These are phyloP conservation scores for Kodamaea leandrae DNA, from an alignment of 805 yeast species.

Conservation along the genomic window DNA sequence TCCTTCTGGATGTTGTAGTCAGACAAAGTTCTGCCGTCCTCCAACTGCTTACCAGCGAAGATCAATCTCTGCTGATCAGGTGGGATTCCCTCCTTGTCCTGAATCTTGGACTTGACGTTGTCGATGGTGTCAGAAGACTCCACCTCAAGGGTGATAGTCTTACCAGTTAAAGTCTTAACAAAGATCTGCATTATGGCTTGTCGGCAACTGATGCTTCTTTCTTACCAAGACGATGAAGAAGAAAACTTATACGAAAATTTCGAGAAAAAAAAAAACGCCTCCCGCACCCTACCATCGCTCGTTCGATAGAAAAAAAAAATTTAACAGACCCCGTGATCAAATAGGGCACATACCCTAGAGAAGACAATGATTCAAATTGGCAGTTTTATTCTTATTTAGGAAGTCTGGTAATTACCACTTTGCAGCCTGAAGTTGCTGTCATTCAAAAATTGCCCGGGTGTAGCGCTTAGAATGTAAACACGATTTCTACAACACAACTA, in stretches of 20 bases:
- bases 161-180: constrained; percentile 99
- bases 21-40: constrained; percentile 97
- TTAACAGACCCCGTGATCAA: constrained; percentile 1
- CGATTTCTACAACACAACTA: too few species aligned
- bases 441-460: too few species aligned
- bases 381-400: too few species aligned
- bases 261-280: neutral
- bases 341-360: too few species aligned
- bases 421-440: too few species aligned
- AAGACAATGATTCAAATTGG: too few species aligned
- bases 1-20: constrained; percentile 99
- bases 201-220: constrained; percentile 48
- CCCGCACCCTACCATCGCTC: neutral
- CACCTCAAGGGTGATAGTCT: constrained; percentile 98
- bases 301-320: neutral
- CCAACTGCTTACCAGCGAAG: constrained; percentile 99
- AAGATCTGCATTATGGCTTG: constrained; percentile 80
- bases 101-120: constrained; percentile 97
- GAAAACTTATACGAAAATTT: neutral
- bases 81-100: constrained; percentile 99
- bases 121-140: constrained; percentile 98
- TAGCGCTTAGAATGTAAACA: too few species aligned
- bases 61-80: constrained; percentile 99
- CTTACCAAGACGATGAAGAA: constrained; percentile 32
- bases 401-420: too few species aligned